Conservation (phyloP, 2,329 filamentous ascomycete species). For the Aspergillus texensis region DNA sequence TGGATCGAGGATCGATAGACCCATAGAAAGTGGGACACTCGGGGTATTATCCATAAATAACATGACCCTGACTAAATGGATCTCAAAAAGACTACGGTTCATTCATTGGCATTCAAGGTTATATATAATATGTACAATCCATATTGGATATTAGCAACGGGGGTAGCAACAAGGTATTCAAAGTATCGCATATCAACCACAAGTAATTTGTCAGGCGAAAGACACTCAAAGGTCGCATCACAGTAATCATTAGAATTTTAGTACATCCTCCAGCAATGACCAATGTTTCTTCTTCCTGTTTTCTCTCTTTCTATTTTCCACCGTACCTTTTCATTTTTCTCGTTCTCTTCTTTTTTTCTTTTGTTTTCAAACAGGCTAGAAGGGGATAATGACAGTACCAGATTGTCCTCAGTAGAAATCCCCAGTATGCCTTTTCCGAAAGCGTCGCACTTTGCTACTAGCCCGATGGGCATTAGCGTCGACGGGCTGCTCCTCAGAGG, state of each 20-base stretch:
- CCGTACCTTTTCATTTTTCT: background rate
- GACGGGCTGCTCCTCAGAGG: constrained; percentile 16
- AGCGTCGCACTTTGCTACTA: constrained; percentile 15
- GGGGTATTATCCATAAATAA: background rate
- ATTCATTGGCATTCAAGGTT: background rate
- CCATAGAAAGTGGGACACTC: constrained; percentile 1
- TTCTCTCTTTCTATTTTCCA: background rate
- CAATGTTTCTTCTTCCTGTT: background rate
- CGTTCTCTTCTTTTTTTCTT: background rate
- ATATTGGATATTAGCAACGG: background rate
- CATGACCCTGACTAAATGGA: background rate
- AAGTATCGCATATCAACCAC: background rate
- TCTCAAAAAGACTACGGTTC: background rate
- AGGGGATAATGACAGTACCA: background rate
- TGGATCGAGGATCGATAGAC: background rate
- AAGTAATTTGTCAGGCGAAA: background rate
- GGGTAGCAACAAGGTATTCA: background rate
- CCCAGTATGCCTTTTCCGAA: constrained; percentile 3
- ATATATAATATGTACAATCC: background rate
- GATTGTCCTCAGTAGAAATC: background rate
- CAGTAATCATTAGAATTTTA: background rate
- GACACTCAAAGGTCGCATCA: background rate
- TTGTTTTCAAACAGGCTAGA: background rate
- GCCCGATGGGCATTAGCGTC: constrained; percentile 2
- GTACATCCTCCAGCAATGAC: background rate